Evolutionary conservation across 768 basidiomycete species (phyloP).

Genomic region (Kwoniella botswanensis): DNA sequence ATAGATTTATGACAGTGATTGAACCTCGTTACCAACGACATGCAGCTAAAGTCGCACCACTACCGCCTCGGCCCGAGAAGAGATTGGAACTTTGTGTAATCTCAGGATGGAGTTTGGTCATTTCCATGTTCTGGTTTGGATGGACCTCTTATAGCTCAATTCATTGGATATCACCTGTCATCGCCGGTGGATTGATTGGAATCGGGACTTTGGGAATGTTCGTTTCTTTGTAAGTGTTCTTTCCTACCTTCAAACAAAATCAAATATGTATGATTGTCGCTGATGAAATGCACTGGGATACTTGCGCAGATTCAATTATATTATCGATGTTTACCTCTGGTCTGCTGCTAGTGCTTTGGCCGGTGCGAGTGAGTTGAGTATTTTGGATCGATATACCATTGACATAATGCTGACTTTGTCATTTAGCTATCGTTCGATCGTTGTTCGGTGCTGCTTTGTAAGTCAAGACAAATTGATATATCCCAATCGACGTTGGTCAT

Average conservation of each 20-base stretch:
- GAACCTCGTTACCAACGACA: slow-evolving; percentile 56
- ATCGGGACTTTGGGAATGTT: slow-evolving; percentile 53
- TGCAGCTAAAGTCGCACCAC: slow-evolving; percentile 46
- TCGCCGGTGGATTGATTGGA: slow-evolving; percentile 53
- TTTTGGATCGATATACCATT: not conserved
- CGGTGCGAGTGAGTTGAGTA: slow-evolving; percentile 42
- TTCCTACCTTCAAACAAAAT: too few relatives aligned
- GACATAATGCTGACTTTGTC: not conserved
- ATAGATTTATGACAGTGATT: slow-evolving; percentile 56
- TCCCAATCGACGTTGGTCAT: too few relatives aligned
- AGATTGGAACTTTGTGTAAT: slow-evolving; percentile 56
- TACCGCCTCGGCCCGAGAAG: slow-evolving; percentile 53
- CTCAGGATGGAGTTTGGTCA: slow-evolving; percentile 55
- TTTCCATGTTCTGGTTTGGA: slow-evolving; percentile 60
- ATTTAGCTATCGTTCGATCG: slow-evolving; percentile 49
- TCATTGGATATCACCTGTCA: slow-evolving; percentile 56
- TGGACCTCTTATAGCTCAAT: slow-evolving; percentile 59
- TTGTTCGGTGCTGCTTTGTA: slow-evolving; percentile 53
- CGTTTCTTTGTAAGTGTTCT: slow-evolving; percentile 50
- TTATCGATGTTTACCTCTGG: slow-evolving; percentile 60
- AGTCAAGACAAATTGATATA: not conserved
- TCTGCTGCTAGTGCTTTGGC: slow-evolving; percentile 60
- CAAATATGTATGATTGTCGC: too few relatives aligned
- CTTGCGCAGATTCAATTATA: slow-evolving; percentile 47
- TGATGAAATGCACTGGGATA: too few relatives aligned